These are phyloP conservation scores for Debaryomyces tyrocola DNA, from an alignment of 805 yeast species.

Conservation along the genomic window DNA sequence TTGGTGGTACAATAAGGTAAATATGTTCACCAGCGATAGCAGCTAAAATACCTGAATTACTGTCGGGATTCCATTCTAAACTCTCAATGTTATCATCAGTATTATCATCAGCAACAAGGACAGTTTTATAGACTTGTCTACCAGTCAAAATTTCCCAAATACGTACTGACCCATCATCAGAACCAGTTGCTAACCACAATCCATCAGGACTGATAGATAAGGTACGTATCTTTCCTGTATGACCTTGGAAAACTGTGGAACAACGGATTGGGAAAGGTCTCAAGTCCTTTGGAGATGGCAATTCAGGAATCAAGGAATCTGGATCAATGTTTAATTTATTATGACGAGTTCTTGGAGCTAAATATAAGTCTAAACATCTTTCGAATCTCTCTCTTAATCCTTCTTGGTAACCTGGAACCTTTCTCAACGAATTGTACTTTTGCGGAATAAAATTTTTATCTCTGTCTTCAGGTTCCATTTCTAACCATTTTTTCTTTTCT, in stretches of 20 bases:
- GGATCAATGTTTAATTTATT: conserved; percentile 93
- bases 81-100: conserved; percentile 76
- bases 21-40: conserved; percentile 80
- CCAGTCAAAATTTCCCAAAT: conserved; percentile 98
- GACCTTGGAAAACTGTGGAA: conserved; percentile 84
- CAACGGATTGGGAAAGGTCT: conserved; percentile 95
- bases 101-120: conserved; percentile 51
- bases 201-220: conserved; percentile 87
- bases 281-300: conserved; percentile 94
- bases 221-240: conserved; percentile 76
- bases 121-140: conserved; percentile 79
- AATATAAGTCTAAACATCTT: conserved; percentile 86
- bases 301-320: conserved; percentile 90
- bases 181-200: conserved; percentile 94
- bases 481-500: conserved; percentile 71
- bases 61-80: conserved; percentile 88
- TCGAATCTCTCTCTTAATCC: conserved; percentile 88
- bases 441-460: conserved; percentile 79
- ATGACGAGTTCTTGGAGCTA: conserved; percentile 94
- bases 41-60: conserved; percentile 74
- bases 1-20: conserved; percentile 81
- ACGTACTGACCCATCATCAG: conserved; percentile 93
- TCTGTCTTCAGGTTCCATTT: conserved; percentile 71
- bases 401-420: conserved; percentile 91
- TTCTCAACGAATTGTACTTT: conserved; percentile 77